Percentiles rank a stretch among this genome's conserved stretches.
phyloP scores from a whole-genome alignment of 345 rosid genomes.

The Linum trigynum region DNA sequence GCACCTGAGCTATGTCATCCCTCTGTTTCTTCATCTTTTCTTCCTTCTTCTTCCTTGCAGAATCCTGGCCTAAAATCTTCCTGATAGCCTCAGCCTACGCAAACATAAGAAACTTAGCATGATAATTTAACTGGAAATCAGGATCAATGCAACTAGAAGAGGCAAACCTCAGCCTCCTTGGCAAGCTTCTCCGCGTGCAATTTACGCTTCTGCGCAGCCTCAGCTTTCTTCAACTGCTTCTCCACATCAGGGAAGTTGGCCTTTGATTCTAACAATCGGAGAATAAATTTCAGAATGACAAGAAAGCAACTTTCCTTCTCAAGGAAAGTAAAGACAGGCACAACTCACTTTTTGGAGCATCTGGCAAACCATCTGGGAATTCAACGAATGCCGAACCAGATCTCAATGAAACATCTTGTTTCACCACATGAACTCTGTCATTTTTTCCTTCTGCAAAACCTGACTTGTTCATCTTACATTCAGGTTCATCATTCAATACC shows the following conservation, averaged over 20 bases:
- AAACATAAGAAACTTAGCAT: conserved; percentile 7
- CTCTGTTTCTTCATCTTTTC: conserved; percentile 18
- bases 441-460: conserved; percentile 14
- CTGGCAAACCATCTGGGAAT: conserved; percentile 22
- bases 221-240: conserved; percentile 19
- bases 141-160: neutral
- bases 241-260: conserved; percentile 18
- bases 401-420: conserved; percentile 1
- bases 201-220: conserved; percentile 23
- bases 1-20: conserved; percentile 18
- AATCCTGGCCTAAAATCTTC: conserved; percentile 24
- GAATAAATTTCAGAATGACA: neutral
- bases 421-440: neutral
- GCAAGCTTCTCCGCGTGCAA: conserved; percentile 23
- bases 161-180: conserved; percentile 25
- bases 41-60: conserved; percentile 23
- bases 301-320: neutral
- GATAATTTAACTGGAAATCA: neutral
- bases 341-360: conserved; percentile 18
- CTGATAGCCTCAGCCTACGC: conserved; percentile 25
- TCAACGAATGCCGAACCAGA: conserved; percentile 10
- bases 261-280: conserved; percentile 16
- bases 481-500: conserved; percentile 10
- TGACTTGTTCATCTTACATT: conserved; percentile 9
- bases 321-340: neutral